Evolutionary conservation across 139 green algal species (phyloP).

Genomic region (Protoeuglena noctilucae): DNA sequence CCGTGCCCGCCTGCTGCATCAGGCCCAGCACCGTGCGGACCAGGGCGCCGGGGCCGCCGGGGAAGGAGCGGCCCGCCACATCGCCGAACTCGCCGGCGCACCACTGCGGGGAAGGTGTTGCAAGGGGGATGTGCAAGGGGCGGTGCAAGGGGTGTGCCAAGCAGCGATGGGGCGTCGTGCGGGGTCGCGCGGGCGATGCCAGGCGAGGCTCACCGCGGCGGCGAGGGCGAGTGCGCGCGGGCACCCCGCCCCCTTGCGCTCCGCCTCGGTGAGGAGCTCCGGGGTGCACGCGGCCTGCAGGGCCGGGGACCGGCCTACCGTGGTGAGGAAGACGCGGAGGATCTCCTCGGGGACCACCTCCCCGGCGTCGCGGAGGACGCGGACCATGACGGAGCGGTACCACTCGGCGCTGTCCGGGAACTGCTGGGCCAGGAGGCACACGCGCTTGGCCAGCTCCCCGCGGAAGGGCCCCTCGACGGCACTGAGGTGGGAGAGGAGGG

Average conservation of each 20-base stretch:
- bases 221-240: neutral
- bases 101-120: too few relatives aligned
- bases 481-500: neutral
- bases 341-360: conserved; percentile 55
- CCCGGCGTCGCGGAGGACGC: conserved; percentile 17
- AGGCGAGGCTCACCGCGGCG: neutral
- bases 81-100: conserved; percentile 58
- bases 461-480: neutral
- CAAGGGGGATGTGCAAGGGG: too few relatives aligned
- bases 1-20: neutral
- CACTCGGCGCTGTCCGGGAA: neutral
- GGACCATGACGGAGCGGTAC: neutral
- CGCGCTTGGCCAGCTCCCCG: neutral
- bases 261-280: conserved; percentile 68
- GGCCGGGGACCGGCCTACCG: too few relatives aligned
- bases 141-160: conserved; percentile 27
- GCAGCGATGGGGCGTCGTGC: conserved; percentile 24
- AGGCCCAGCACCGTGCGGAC: neutral
- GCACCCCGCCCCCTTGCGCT: conserved; percentile 9
- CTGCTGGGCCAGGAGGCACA: neutral
- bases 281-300: too few relatives aligned
- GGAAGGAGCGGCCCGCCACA: neutral
- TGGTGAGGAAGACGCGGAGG: conserved; percentile 63
- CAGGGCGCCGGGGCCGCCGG: conserved; percentile 5
- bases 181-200: conserved; percentile 1